These are phyloP conservation scores for Monosporascus ibericus DNA, from an alignment of 2,329 filamentous ascomycete species.

Conservation along the genomic window DNA sequence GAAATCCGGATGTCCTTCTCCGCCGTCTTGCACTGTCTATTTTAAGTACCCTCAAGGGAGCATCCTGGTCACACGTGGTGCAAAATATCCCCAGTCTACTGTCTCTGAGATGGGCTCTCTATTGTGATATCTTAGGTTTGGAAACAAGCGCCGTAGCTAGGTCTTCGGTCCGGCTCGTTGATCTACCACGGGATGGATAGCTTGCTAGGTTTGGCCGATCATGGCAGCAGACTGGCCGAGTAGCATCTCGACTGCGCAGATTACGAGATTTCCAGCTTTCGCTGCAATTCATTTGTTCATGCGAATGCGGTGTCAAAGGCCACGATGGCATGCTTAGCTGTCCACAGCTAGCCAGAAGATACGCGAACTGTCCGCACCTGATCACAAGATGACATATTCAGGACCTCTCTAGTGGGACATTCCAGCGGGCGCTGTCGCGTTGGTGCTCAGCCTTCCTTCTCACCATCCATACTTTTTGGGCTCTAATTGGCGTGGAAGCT, in stretches of 20 bases:
- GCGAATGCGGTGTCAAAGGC: background rate
- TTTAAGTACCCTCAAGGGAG: background rate
- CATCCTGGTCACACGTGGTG: background rate
- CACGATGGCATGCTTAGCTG: background rate
- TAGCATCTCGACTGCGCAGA: background rate
- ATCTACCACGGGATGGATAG: background rate
- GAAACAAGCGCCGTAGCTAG: no score
- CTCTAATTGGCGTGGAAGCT: constrained; percentile 5
- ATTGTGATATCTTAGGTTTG: background rate
- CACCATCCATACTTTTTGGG: background rate
- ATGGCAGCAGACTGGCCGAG: background rate
- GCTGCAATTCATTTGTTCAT: background rate
- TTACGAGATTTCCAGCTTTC: background rate
- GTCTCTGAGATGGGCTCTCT: background rate
- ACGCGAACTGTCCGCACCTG: background rate
- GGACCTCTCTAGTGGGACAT: background rate
- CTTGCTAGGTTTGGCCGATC: background rate
- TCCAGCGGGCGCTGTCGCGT: background rate
- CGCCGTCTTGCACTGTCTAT: background rate
- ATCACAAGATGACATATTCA: background rate
- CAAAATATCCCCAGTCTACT: background rate
- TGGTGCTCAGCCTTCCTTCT: background rate
- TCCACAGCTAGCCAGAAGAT: background rate
- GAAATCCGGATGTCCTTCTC: background rate
- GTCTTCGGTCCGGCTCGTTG: no score